These are phyloP conservation scores for Trichophyton benhamiae DNA, from an alignment of 2,329 filamentous ascomycete species.

Conservation along the genomic window DNA sequence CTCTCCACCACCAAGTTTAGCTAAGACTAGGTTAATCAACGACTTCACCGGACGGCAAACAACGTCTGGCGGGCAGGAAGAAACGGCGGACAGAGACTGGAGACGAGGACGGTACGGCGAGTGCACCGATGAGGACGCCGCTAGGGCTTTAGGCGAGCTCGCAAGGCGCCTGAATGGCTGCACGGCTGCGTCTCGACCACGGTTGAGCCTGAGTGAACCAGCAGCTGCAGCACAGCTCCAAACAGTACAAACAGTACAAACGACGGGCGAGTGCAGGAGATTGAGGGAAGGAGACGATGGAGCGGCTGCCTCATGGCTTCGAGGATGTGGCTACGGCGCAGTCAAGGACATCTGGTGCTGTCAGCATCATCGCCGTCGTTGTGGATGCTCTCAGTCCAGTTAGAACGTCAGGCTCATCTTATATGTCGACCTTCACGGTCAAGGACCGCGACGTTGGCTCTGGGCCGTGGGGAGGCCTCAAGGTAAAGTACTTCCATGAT, in stretches of 20 bases:
- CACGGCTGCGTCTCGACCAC: not conserved
- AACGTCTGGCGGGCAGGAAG: no score
- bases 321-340: conserved; percentile 8
- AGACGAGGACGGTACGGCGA: not conserved
- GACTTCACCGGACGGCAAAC: no score
- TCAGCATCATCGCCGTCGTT: conserved; percentile 59
- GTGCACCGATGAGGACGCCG: not conserved
- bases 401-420: conserved; percentile 43
- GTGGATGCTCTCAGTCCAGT: conserved; percentile 49
- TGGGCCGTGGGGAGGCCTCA: conserved; percentile 30
- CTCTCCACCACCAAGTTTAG: not conserved
- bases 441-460: conserved; percentile 44
- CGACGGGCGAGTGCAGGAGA: not conserved
- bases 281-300: not conserved
- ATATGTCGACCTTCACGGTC: conserved; percentile 49
- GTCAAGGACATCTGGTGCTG: conserved; percentile 12
- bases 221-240: not conserved
- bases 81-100: conserved; percentile 8
- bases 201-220: not conserved
- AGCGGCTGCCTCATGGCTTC: conserved; percentile 9
- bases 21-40: not conserved
- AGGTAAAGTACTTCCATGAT: conserved; percentile 50
- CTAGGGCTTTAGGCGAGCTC: not conserved
- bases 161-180: not conserved
- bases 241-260: not conserved